phyloP scores from a whole-genome alignment of 441 rosid genomes.

The Populus hybrid region DNA sequence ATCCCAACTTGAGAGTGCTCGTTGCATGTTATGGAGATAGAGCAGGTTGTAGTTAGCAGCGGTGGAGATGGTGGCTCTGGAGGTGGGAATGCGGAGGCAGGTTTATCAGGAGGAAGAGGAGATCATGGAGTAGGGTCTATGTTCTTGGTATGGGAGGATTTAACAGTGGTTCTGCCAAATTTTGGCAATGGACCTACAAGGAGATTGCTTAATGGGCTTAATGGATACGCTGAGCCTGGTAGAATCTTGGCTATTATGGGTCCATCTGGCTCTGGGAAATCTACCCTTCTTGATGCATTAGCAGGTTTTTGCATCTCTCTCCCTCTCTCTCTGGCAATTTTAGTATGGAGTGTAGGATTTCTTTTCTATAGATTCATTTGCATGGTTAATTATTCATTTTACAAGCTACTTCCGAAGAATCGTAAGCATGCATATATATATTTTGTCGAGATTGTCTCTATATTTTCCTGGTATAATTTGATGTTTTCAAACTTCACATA shows the following conservation, averaged over 20 bases:
- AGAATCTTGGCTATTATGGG: constrained; percentile 93
- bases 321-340: neutral
- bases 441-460: too few relatives aligned
- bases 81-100: neutral
- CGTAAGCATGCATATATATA: too few relatives aligned
- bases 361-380: neutral
- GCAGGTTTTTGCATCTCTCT: constrained; percentile 36
- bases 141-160: constrained; percentile 77
- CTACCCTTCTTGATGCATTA: constrained; percentile 78
- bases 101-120: neutral
- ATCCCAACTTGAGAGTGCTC: neutral
- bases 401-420: neutral
- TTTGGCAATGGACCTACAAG: constrained; percentile 64
- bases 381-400: too few relatives aligned
- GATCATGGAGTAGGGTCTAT: constrained; percentile 18
- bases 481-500: neutral
- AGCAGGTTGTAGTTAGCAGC: constrained; percentile 8
- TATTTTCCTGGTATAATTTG: neutral
- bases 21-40: constrained; percentile 31
- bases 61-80: constrained; percentile 4
- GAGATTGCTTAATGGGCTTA: constrained; percentile 69
- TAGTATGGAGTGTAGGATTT: neutral
- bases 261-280: constrained; percentile 94
- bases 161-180: constrained; percentile 70
- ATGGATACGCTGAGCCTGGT: constrained; percentile 84